Conservation (phyloP, 2,329 filamentous ascomycete species). For the Pseudocercospora macadamiae region DNA sequence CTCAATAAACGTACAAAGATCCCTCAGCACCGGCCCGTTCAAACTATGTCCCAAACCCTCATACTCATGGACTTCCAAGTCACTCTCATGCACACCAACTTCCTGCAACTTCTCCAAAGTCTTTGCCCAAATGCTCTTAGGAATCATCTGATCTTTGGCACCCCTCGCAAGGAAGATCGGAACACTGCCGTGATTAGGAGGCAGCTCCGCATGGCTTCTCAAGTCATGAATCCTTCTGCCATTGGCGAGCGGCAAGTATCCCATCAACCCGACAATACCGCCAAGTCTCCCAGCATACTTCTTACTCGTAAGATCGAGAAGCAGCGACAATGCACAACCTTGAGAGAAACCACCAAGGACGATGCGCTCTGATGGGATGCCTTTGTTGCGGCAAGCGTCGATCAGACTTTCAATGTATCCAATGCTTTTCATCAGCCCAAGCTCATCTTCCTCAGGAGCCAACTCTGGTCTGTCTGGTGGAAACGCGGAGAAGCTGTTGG, state of each 20-base stretch:
- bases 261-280: conserved; percentile 49
- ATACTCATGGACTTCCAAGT: conserved; percentile 50
- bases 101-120: conserved; percentile 46
- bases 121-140: conserved; percentile 46
- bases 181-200: conserved; percentile 41
- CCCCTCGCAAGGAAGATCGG: conserved; percentile 53
- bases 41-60: conserved; percentile 53
- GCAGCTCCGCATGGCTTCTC: conserved; percentile 42
- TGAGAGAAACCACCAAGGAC: conserved; percentile 53
- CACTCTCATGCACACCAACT: conserved; percentile 44
- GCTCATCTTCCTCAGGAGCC: conserved; percentile 45
- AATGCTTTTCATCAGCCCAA: conserved; percentile 44
- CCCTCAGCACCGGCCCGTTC: conserved; percentile 47
- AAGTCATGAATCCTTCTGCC: conserved; percentile 40
- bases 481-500: conserved; percentile 41
- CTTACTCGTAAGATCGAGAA: conserved; percentile 44
- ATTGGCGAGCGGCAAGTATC: conserved; percentile 48
- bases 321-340: conserved; percentile 49
- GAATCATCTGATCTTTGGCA: conserved; percentile 52
- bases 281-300: conserved; percentile 46
- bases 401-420: conserved; percentile 47
- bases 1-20: conserved; percentile 50
- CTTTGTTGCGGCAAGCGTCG: conserved; percentile 44
- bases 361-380: conserved; percentile 46
- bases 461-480: conserved; percentile 43